Evolutionary conservation across 352 stramenopile species (phyloP).

Genomic region (Pythium sukuiense): DNA sequence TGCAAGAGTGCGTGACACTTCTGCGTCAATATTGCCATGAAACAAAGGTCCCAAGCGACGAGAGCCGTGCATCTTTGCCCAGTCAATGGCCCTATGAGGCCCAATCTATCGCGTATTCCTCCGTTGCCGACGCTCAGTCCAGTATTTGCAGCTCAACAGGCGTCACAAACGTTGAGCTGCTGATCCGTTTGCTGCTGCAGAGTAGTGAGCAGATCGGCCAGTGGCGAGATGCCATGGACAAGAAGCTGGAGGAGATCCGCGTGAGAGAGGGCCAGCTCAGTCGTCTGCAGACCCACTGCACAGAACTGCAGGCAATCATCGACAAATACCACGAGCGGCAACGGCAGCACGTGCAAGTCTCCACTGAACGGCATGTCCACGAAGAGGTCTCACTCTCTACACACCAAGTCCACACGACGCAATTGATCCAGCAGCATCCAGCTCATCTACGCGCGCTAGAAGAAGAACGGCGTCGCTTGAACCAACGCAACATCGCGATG

Average conservation of each 20-base stretch:
- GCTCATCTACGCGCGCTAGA: constrained; percentile 2
- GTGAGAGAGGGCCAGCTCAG: constrained; percentile 43
- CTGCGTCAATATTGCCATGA: constrained; percentile 1
- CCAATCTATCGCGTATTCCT: not conserved
- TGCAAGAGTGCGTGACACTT: constrained; percentile 18
- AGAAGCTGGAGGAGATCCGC: constrained; percentile 43
- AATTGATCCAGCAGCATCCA: not conserved
- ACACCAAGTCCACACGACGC: not conserved
- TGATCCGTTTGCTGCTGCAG: constrained; percentile 24
- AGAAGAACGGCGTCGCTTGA: constrained; percentile 20
- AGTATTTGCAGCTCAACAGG: not conserved
- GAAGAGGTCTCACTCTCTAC: not conserved
- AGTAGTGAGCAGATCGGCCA: constrained; percentile 48
- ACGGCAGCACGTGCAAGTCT: not conserved
- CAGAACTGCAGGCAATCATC: constrained; percentile 50
- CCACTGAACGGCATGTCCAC: not conserved
- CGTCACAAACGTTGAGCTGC: constrained; percentile 4
- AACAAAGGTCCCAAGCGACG: not conserved
- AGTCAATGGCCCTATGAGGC: not conserved
- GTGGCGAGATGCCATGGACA: constrained; percentile 49
- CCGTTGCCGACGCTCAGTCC: not conserved
- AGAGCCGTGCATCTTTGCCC: not conserved
- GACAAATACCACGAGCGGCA: constrained; percentile 11
- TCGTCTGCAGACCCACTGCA: constrained; percentile 41
- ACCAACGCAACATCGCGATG: constrained; percentile 21